phyloP scores from a whole-genome alignment of 164 flowering plant species.

The Aristolochia contorta region DNA sequence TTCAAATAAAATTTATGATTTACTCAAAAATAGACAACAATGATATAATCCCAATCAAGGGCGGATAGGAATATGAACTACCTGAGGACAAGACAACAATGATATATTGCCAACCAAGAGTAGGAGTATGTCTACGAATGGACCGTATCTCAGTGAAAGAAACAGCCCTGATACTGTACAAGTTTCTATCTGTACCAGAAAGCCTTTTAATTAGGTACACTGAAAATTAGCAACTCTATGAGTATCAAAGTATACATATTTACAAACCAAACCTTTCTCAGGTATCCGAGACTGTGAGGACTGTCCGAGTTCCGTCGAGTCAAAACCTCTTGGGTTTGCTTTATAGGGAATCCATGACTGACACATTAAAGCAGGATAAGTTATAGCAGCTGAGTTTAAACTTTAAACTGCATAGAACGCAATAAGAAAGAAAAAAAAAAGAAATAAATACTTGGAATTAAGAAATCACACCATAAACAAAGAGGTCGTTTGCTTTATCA shows the following conservation, averaged over 20 bases:
- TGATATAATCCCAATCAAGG: constrained; percentile 88
- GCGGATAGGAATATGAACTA: constrained; percentile 28
- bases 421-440: background rate
- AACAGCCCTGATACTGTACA: constrained; percentile 81
- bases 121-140: constrained; percentile 82
- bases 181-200: constrained; percentile 55
- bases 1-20: background rate
- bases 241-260: background rate
- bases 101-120: constrained; percentile 92
- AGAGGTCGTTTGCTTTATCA: constrained; percentile 67
- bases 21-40: constrained; percentile 86
- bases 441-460: background rate
- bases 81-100: constrained; percentile 89
- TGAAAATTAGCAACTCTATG: background rate
- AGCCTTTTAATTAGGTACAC: background rate
- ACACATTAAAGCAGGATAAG: background rate
- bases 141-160: constrained; percentile 79
- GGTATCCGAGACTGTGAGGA: constrained; percentile 50
- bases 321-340: constrained; percentile 10
- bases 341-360: constrained; percentile 97
- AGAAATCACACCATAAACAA: constrained; percentile 55
- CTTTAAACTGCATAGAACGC: too few species aligned
- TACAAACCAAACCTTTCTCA: constrained; percentile 57
- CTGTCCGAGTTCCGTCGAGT: constrained; percentile 35
- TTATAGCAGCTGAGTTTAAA: too few species aligned